Evolutionary conservation across 1,139 yeast genomes (phyloP), one percentile per base, ranked within the genome.

Genomic region (Wickerhamiella infanticola): DNA sequence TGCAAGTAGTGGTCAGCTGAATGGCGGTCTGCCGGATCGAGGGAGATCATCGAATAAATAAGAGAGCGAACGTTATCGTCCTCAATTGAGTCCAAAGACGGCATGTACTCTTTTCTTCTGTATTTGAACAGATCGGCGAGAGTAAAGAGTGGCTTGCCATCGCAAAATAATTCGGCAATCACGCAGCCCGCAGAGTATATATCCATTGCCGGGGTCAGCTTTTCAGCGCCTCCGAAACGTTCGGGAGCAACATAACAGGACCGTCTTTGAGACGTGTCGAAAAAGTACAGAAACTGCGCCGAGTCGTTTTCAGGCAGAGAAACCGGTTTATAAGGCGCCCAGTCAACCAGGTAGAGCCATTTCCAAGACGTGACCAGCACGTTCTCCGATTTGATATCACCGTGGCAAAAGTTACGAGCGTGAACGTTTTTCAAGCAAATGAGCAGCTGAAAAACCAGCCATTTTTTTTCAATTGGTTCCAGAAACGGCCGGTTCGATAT

Each of bases 201-300:
- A 61, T 93, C 99, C 93, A 84, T 84, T 46, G 73, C 74, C 37
- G 70, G 68, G 0, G 79, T 74, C 25, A 85, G 58, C 5, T 33
- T 37, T n/a, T 60, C 58, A 11, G 27, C 43, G 35, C 51, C 36
- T 26, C 74, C 67, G 58, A 93, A 90, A 51, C 98, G 65, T 60
- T 93, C 99, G 0, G 99, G 98, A 0, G 98, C 97, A 44, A 93
- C 64, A 60, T 88, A 90, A 62, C 98, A 90, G 3, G 79, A 75
- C 56, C 95, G 70, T 53, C 97, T 68, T 58, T 77, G 85, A 1
- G 94, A 82, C 3, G 90, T 82, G 63, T 90, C 97, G 60, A 86
- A 93, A 61, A 79, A 93, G 58, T 88, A 90, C 0, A 94, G 78
- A 57, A 82, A 90, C 53, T 82, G 90, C n/a, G 90, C 83, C 0